Base-by-base conservation (phyloP, 352 stramenopile species). In the Phytophthora fragariae region DNA sequence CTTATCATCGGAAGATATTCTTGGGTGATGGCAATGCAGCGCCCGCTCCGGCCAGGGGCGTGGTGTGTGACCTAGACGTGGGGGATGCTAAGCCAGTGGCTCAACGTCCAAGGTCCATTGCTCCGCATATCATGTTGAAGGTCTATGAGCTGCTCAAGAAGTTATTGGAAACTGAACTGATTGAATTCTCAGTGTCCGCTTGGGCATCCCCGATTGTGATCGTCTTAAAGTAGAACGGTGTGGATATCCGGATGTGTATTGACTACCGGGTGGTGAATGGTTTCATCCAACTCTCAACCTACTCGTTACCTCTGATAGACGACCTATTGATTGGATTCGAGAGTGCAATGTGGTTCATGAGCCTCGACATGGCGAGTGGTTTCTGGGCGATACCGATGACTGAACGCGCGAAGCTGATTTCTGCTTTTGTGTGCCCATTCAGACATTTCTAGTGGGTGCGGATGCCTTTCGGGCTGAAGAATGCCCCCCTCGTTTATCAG, bases 11-110 rank as follows among this genome's bases (percentile, higher is more conserved):
- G 11, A 56, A 44, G 8, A 55, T 64, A 15, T 64, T 64, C 41
- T 8, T 64, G 14, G 44, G 57, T 27, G 44, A 64, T 33, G 57
- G 57, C 11, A 64, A 64, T 64, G 57, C 57, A 8, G 57, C 44
- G 11, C 57, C 57, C 11, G 57, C 44, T 9, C 57, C 52, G 12
- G 57, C 39, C 5, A 21, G 57, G 1, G 57, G 57, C 15, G 57
- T 63, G 9, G 33, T 62, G 7, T 63, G 57, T 24, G 57, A 63
- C 12, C 17, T 63, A 5, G 57, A 54, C 15, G 57, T 63, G 1
- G 57, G 57, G 0, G 57, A 63, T 17, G 37, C 57, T 37, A 52
- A 24, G 24, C 46, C 46, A 21, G 46, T 52, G 0, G 46, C 46
- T 15, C 46, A 52, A 27, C 46, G 46, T 24, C 46, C 46, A n/a